Base-by-base conservation (phyloP, 108 stramenopile genomes). In the Mediolabrus comicus region DNA sequence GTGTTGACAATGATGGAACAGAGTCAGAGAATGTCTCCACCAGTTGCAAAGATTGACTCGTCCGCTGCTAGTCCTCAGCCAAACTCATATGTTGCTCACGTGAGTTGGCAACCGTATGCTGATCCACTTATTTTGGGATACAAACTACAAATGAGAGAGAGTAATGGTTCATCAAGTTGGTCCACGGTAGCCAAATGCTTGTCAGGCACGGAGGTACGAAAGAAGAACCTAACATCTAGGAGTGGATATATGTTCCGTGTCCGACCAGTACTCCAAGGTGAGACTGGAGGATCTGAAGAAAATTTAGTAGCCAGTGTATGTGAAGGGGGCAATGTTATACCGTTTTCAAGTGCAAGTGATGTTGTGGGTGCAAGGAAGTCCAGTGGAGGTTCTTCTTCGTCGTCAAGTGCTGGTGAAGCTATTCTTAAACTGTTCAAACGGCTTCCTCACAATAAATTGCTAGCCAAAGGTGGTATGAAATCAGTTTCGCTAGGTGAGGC, bases 101-200 rank as follows among this genome's bases (percentile, higher is more conserved):
- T 57, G 32, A 27, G 46, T 22, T 59, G 57, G 76, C 46, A 13
- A 27, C 26, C 65, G 0, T 72, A 53, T 63, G 53, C 53, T 0
- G 74, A 59, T 26, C 58, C 62, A 19, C 34, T 32, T 16, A 22
- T 79, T 22, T 12, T 26, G 39, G 71, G 72, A 22, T 92, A 88
- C 59, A 87, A 89, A 65, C 57, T 92, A 11, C 91, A 92, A 81
- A 89, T 92, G 91, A 43, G 91, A 61, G 85, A 84, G 74, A 92
- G 89, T 75, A 61, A 59, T 8, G 87, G 91, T 2, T 74, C 79
- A 11, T 71, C 74, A 11, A 57, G 41, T 25, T 92, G 91, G 91
- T 58, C 68, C 10, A 92, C 91, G 9, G 85, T 92, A 31, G 88
- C 88, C 24, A 19, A 83, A 9, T 75, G 74, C 27, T 57, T 92